These are phyloP conservation scores for Ophiostoma pallidulum DNA, from an alignment of 2,329 filamentous ascomycete species.

Conservation along the genomic window DNA sequence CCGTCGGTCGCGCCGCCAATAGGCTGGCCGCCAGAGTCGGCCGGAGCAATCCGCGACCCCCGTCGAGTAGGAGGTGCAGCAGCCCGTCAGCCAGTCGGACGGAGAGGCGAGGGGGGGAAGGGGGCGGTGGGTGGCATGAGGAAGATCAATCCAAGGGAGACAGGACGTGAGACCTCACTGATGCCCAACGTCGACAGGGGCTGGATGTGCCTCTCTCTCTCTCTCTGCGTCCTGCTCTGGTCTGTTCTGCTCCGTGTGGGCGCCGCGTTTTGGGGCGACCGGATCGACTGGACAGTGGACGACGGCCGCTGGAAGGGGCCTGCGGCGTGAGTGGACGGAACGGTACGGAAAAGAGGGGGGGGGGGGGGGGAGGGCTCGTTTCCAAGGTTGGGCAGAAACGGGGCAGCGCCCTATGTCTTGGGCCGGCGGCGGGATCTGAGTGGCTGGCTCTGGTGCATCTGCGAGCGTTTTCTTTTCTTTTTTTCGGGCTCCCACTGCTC, in stretches of 20 bases:
- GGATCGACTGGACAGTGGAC: conserved; percentile 20
- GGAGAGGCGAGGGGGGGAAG: too few relatives aligned
- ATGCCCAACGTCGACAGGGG: conserved; percentile 5
- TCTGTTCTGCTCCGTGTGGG: conserved; percentile 2
- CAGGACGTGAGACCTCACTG: not conserved
- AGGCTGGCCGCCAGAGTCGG: too few relatives aligned
- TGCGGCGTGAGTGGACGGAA: not conserved
- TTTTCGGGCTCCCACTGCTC: not conserved
- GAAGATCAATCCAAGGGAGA: not conserved
- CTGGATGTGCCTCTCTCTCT: not conserved
- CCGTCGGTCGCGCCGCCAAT: too few relatives aligned
- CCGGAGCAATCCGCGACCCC: too few relatives aligned
- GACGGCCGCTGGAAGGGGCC: conserved; percentile 17
- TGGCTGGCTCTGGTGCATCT: not conserved
- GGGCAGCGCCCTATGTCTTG: conserved; percentile 10
- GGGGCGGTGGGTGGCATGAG: too few relatives aligned
- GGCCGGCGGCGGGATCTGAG: not conserved
- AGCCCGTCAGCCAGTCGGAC: too few relatives aligned
- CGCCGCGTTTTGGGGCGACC: not conserved
- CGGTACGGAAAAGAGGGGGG: too few relatives aligned
- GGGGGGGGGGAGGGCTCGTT: not conserved
- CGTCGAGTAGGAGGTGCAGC: too few relatives aligned
- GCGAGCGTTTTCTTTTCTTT: not conserved
- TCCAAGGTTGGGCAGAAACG: conserved; percentile 27
- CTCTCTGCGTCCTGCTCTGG: not conserved